Base-by-base conservation (phyloP, 192 early-diverging fungal genomes). In the Coemansia aciculifera region DNA sequence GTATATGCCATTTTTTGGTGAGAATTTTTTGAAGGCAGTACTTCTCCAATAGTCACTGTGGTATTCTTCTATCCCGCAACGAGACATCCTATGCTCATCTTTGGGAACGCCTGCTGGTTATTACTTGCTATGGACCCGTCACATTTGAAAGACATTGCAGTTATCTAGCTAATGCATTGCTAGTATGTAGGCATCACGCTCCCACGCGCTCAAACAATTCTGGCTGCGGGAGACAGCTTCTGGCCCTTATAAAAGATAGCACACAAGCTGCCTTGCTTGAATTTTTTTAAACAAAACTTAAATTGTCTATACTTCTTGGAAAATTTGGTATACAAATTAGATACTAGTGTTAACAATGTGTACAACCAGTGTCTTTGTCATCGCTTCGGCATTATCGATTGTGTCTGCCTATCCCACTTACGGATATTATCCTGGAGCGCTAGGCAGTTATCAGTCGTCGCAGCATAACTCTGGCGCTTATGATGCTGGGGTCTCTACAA, bases 391-490 rank as follows among this genome's bases (percentile, higher is more conserved):
- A 21, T 54, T 13, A 3, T 54, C 24, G 51, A 12, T 54, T 19
- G 68, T 31, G n/a, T 63, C 62, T 8, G 68, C 68, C 1, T 72
- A 72, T 39, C 75, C 75, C 12, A 44, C 64, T 32, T 68, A 77
- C 32, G 49, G 66, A n/a, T 52, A 67, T 48, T 77, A 77, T 31
- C 70, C 75, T 31, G 68, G 64, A 54, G 15, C 17, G 5, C 36
- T 32, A 29, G 68, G 59, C n/a, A 32, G 27, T 32, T 23, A 57
- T 24, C 75, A 68, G 57, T 46, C 62, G 9, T 65, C 44, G 1
- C 68, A 72, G 34, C 75, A 77, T 57, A 72, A 77, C 66, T 68
- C 70, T 2, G 75, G 75, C 19, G 69, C 75, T 2, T 77, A 77
- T 37, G 63, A 69, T 37, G 57, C 68, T n/a, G 75, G 75, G 17